Evolutionary conservation across 2,329 filamentous ascomycete species (phyloP).

Genomic region (Phoma sp.): DNA sequence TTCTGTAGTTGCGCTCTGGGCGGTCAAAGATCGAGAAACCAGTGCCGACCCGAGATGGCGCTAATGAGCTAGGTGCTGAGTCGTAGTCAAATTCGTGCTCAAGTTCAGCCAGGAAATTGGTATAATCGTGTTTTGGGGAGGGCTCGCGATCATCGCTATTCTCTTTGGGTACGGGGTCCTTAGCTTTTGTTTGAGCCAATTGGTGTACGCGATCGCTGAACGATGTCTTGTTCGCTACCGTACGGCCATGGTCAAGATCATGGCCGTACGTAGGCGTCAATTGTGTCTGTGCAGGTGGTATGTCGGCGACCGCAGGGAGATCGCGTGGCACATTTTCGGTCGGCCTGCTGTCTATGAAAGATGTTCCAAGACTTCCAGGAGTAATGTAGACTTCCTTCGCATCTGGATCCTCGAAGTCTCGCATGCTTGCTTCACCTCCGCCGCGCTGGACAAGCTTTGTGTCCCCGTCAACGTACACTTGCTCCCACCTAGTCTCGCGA

Average conservation of each 20-base stretch:
- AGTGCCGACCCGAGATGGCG: constrained; percentile 34
- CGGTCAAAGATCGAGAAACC: constrained; percentile 37
- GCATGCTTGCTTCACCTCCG: constrained; percentile 37
- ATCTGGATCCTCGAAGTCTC: constrained; percentile 41
- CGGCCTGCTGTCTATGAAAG: constrained; percentile 32
- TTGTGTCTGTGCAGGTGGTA: constrained; percentile 24
- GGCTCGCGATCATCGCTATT: constrained; percentile 15
- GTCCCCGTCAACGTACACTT: constrained; percentile 48
- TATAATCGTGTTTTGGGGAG: constrained; percentile 25
- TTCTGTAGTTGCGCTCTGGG: constrained; percentile 20
- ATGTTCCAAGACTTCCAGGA: constrained; percentile 38
- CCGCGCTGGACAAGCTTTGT: constrained; percentile 45
- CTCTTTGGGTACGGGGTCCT: constrained; percentile 12
- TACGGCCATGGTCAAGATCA: constrained; percentile 20
- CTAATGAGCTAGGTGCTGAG: constrained; percentile 27
- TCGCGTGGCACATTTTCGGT: constrained; percentile 34
- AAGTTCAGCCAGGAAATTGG: constrained; percentile 35
- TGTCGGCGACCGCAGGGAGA: constrained; percentile 30
- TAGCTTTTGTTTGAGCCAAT: constrained; percentile 25
- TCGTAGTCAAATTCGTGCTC: constrained; percentile 42
- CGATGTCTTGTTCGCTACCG: constrained; percentile 34
- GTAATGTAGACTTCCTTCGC: constrained; percentile 45
- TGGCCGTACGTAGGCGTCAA: constrained; percentile 12
- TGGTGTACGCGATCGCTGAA: constrained; percentile 46
- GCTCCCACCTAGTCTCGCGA: constrained; percentile 47